phyloP scores from a whole-genome alignment of 148 eudicot genomes.

The Rhododendron molle region DNA sequence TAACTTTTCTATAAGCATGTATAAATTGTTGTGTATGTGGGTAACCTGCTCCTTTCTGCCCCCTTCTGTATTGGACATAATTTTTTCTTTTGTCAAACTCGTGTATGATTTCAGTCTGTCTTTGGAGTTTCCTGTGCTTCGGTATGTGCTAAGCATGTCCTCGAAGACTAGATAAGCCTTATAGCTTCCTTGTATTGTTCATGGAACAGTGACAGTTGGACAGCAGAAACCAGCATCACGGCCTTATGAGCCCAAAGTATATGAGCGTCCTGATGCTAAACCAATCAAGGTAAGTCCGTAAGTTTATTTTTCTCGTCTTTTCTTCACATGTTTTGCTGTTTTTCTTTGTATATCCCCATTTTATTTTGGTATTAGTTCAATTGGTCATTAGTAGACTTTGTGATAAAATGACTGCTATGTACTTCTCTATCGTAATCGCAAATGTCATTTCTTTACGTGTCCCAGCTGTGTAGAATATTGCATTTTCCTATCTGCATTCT shows the following conservation, averaged over 20 bases:
- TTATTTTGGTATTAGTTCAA: neutral
- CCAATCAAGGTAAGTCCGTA: slow-evolving; percentile 59
- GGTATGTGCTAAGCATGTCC: neutral
- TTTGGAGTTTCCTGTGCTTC: neutral
- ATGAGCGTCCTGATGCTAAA: slow-evolving; percentile 59
- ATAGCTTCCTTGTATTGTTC: slow-evolving; percentile 11
- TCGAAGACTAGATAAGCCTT: neutral
- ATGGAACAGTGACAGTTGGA: slow-evolving; percentile 37
- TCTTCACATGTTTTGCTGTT: neutral
- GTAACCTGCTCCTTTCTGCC: neutral
- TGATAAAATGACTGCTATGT: neutral
- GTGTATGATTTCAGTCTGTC: neutral
- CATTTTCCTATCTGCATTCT: neutral
- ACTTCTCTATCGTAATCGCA: neutral
- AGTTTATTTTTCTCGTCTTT: slow-evolving; percentile 9
- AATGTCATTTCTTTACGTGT: neutral
- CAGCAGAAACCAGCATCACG: slow-evolving; percentile 56
- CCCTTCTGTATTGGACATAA: neutral
- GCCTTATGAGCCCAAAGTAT: slow-evolving; percentile 47
- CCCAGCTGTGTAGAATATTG: neutral
- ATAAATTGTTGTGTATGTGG: neutral
- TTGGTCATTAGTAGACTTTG: neutral
- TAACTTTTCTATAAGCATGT: neutral
- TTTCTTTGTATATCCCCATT: neutral
- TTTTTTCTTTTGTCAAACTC: neutral